These are phyloP conservation scores for Metschnikowia santaceciliae DNA, from an alignment of 805 yeast genomes.

Conservation along the genomic window DNA sequence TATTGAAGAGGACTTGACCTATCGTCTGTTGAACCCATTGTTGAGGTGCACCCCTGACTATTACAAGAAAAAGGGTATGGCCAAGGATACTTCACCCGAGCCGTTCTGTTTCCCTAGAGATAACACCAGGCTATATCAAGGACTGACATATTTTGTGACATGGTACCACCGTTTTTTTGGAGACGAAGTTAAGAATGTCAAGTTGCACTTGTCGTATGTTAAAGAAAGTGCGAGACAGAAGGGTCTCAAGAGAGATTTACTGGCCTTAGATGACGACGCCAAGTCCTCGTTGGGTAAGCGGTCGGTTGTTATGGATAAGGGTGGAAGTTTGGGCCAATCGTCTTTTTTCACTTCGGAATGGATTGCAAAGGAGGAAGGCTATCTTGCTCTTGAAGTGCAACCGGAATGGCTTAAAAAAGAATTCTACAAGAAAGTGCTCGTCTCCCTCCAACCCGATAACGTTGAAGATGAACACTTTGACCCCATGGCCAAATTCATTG, in stretches of 20 bases:
- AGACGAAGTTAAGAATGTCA: constrained; percentile 55
- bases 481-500: constrained; percentile 39
- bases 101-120: constrained; percentile 88
- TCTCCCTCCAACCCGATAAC: constrained; percentile 71
- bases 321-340: constrained; percentile 28
- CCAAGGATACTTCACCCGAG: constrained; percentile 51
- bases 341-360: constrained; percentile 72
- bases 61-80: constrained; percentile 61
- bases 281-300: constrained; percentile 17
- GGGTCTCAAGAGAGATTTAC: constrained; percentile 50
- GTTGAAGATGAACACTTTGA: constrained; percentile 66
- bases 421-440: constrained; percentile 50
- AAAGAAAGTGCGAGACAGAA: constrained; percentile 52
- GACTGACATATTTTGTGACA: constrained; percentile 65
- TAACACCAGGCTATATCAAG: constrained; percentile 52
- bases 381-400: constrained; percentile 54
- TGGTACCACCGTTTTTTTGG: constrained; percentile 73
- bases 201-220: constrained; percentile 62
- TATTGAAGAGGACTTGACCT: constrained; percentile 68
- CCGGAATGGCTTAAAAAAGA: constrained; percentile 61
- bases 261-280: constrained; percentile 10
- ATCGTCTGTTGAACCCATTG: constrained; percentile 69
- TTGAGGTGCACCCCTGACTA: constrained; percentile 82
- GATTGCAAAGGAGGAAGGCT: constrained; percentile 60
- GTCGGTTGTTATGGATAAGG: constrained; percentile 35